Percentiles rank a stretch among this genome's conserved stretches.
phyloP scores from a whole-genome alignment of 2,329 filamentous ascomycete genomes.

The Phyllosticta capitalensis region DNA sequence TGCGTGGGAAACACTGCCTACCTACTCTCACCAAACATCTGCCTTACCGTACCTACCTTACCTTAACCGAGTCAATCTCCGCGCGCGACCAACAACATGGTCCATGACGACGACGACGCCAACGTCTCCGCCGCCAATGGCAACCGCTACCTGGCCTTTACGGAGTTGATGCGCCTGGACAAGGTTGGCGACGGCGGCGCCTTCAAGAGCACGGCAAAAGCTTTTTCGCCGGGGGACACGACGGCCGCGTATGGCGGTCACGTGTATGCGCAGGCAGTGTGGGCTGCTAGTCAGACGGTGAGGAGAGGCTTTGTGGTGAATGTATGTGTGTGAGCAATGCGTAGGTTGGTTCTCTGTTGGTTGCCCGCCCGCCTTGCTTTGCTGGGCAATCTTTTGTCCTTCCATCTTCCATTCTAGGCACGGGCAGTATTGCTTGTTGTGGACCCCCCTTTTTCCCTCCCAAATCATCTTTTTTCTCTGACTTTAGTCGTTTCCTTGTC shows the following conservation, averaged over 20 bases:
- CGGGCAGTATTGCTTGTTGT: not conserved
- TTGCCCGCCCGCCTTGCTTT: too few species aligned
- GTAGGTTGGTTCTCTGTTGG: not conserved
- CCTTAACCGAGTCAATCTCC: not conserved
- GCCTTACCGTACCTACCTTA: not conserved
- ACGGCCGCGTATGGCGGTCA: conserved; percentile 45
- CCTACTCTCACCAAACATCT: not conserved
- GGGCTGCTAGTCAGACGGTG: conserved; percentile 47
- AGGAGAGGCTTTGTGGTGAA: conserved; percentile 41
- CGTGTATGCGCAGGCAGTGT: conserved; percentile 48
- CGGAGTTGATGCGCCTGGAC: conserved; percentile 32
- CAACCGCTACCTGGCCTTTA: conserved; percentile 24
- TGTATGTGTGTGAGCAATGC: conserved; percentile 29
- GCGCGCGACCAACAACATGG: not conserved
- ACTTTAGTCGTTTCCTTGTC: not conserved
- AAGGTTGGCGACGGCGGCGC: conserved; percentile 29
- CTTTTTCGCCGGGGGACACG: conserved; percentile 35
- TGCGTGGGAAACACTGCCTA: not conserved
- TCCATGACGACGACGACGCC: not conserved
- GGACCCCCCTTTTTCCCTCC: not conserved
- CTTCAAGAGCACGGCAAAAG: conserved; percentile 30
- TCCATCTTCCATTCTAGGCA: too few species aligned
- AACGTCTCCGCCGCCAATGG: conserved; percentile 3
- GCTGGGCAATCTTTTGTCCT: too few species aligned
- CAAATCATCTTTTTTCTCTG: not conserved